A percentile compares a stretch with the other conserved stretches of the same genome.
Conservation (phyloP, 75 land plant genomes). For the Cunninghamia lanceolata region DNA sequence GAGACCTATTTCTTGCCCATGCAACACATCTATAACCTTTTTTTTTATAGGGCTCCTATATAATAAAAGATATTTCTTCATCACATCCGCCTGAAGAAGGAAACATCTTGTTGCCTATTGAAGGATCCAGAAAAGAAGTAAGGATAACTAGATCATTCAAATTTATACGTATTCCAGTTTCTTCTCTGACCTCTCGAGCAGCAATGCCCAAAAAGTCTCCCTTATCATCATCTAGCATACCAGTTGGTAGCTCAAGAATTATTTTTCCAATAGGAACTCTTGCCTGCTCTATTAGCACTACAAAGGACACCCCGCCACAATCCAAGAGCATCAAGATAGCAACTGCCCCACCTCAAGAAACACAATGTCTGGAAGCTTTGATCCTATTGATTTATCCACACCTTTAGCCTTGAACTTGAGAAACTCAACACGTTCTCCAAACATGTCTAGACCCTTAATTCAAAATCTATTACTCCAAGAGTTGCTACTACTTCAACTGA, state of each 20-base stretch:
- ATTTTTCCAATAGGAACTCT: conserved; percentile 84
- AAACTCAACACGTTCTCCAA: too few relatives aligned
- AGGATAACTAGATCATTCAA: conserved; percentile 73
- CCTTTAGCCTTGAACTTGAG: conserved; percentile 52
- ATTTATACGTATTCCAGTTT: conserved; percentile 70
- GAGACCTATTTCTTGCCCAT: conserved; percentile 80
- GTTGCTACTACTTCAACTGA: not conserved
- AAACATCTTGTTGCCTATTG: conserved; percentile 74
- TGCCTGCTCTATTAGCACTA: conserved; percentile 88
- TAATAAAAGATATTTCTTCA: conserved; percentile 72
- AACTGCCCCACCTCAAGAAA: conserved; percentile 88
- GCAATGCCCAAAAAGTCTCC: conserved; percentile 92
- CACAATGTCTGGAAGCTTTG: conserved; percentile 88
- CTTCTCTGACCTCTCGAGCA: conserved; percentile 96
- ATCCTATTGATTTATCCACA: conserved; percentile 61
- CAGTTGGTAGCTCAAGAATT: conserved; percentile 88
- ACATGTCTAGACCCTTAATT: not conserved
- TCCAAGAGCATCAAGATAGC: conserved; percentile 81
- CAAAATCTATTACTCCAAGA: not conserved
- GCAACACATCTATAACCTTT: conserved; percentile 57
- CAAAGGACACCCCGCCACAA: conserved; percentile 63
- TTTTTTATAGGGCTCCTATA: conserved; percentile 45
- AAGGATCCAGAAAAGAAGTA: conserved; percentile 72
- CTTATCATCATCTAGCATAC: conserved; percentile 87
- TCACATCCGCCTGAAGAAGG: conserved; percentile 98